Evolutionary conservation across 306 rosid species (phyloP).

Genomic region (Trifolium pratense): DNA sequence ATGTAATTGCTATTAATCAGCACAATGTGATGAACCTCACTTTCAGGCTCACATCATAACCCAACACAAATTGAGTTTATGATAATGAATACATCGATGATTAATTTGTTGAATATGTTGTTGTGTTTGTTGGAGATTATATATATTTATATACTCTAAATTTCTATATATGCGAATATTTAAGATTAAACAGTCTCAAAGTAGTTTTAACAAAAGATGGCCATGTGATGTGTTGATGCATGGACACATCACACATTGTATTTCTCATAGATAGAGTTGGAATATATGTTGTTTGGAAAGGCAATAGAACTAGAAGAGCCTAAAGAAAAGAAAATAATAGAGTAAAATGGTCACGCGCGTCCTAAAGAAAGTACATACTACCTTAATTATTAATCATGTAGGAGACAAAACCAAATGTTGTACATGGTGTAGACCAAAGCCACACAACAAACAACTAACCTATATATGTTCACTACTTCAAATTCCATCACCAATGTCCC

Average conservation of each 20-base stretch:
- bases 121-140: too few species aligned
- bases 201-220: background rate
- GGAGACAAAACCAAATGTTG: constrained; percentile 46
- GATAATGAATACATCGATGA: too few species aligned
- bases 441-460: constrained; percentile 40
- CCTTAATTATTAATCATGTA: constrained; percentile 44
- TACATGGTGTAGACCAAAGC: constrained; percentile 40
- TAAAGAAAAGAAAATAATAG: background rate
- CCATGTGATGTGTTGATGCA: background rate
- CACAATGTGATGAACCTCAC: too few species aligned
- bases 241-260: background rate
- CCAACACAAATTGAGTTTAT: too few species aligned
- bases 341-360: constrained; percentile 39
- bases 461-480: constrained; percentile 38
- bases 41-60: too few species aligned
- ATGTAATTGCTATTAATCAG: too few species aligned
- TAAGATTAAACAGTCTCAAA: too few species aligned
- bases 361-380: constrained; percentile 35
- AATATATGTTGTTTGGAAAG: background rate
- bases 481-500: constrained; percentile 46
- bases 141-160: too few species aligned
- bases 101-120: too few species aligned
- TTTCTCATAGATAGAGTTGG: background rate
- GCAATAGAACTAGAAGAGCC: background rate
- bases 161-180: too few species aligned